Evolutionary conservation across 208 protist species (phyloP).

Genomic region (Acanthamoeba sp.): DNA sequence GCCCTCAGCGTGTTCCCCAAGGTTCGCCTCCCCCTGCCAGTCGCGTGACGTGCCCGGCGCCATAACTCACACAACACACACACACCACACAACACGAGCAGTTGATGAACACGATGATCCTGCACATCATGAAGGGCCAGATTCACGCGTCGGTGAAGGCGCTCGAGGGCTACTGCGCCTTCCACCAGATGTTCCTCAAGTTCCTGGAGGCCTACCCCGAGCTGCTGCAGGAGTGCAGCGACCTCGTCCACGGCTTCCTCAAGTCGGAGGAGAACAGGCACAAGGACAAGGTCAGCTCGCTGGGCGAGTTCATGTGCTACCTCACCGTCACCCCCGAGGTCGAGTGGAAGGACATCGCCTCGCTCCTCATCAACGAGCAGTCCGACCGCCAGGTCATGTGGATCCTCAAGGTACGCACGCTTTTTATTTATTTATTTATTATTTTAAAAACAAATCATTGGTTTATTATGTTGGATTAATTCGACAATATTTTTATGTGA

Average conservation of each 20-base stretch:
- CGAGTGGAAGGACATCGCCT: conserved; percentile 63
- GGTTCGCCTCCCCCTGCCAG: too few relatives aligned
- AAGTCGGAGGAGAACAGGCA: conserved; percentile 41
- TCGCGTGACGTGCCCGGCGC: too few relatives aligned
- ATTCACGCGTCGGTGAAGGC: conserved; percentile 74
- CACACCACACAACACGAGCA: too few relatives aligned
- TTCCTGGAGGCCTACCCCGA: conserved; percentile 64
- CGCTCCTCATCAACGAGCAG: conserved; percentile 51
- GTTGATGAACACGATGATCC: conserved; percentile 71
- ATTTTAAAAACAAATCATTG: too few relatives aligned
- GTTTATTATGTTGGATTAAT: too few relatives aligned
- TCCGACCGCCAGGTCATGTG: conserved; percentile 67
- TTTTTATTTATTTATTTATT: background rate
- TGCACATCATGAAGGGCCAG: conserved; percentile 65
- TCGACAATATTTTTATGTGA: too few relatives aligned
- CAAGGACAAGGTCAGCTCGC: conserved; percentile 55
- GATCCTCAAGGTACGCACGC: conserved; percentile 55
- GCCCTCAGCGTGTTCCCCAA: conserved; percentile 69
- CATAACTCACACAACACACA: background rate
- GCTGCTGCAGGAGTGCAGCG: conserved; percentile 47
- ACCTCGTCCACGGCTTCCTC: conserved; percentile 51
- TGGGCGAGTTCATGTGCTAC: conserved; percentile 71
- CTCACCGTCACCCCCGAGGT: conserved; percentile 55
- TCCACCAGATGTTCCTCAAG: conserved; percentile 75
- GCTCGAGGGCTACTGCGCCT: conserved; percentile 72